Evolutionary conservation across 2,329 filamentous ascomycete genomes (phyloP).

Genomic region (Escovopsis sp.): DNA sequence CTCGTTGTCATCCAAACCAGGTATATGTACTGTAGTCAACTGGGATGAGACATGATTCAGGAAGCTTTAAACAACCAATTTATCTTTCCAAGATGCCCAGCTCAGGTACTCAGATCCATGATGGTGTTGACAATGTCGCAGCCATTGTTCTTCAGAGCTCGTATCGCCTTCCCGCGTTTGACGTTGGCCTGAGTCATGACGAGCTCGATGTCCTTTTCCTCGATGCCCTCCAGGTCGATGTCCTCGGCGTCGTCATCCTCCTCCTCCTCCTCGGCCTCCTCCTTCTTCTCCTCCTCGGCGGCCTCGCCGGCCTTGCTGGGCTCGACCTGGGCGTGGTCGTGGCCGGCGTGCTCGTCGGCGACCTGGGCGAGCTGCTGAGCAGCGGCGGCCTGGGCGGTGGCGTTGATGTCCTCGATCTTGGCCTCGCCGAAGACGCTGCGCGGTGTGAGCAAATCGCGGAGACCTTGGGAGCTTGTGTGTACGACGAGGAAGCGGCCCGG

Average conservation of each 20-base stretch:
- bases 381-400: constrained; percentile 73
- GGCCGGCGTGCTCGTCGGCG: constrained; percentile 52
- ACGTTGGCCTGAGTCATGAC: constrained; percentile 97
- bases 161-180: constrained; percentile 95
- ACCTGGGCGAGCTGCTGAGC: constrained; percentile 83
- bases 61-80: constrained; percentile 11
- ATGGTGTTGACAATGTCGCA: constrained; percentile 99
- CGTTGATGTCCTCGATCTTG: constrained; percentile 99
- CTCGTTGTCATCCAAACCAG: too few species aligned
- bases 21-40: too few species aligned
- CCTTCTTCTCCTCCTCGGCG: constrained; percentile 54
- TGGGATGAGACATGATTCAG: too few species aligned
- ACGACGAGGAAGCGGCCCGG: constrained; percentile 7
- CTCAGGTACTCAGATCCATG: constrained; percentile 85
- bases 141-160: constrained; percentile 97
- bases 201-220: constrained; percentile 98
- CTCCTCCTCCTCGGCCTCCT: constrained; percentile 54
- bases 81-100: constrained; percentile 7
- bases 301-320: constrained; percentile 45
- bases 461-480: background rate
- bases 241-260: constrained; percentile 92
- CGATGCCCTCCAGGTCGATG: constrained; percentile 83
- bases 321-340: constrained; percentile 61
- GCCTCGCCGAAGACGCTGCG: constrained; percentile 95
- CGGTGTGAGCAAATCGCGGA: constrained; percentile 7